Evolutionary conservation across 495 filamentous ascomycete species (phyloP).

Genomic region (Aspergillus kassunensis): DNA sequence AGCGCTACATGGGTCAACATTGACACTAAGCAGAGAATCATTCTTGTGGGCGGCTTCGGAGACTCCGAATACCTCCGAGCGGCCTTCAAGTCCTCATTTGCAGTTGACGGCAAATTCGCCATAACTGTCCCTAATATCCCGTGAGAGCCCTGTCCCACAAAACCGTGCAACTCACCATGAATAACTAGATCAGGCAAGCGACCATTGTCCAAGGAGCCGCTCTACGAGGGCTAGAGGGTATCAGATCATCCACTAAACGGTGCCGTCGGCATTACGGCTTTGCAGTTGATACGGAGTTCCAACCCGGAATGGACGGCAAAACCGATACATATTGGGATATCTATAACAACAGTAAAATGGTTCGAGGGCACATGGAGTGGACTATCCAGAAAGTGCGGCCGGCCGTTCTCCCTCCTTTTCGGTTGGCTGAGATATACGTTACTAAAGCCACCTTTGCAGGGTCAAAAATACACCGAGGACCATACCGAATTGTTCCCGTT

Average conservation of each 20-base stretch:
- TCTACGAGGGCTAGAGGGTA: conserved; percentile 5
- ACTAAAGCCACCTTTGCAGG: background rate
- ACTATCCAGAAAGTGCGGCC: background rate
- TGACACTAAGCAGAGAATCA: conserved; percentile 42
- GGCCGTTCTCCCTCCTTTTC: background rate
- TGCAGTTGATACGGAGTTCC: background rate
- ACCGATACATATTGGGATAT: background rate
- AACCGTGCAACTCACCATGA: background rate
- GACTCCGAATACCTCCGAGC: conserved; percentile 53
- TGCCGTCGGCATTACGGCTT: conserved; percentile 10
- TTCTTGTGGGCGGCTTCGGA: conserved; percentile 67
- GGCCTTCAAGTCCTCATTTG: conserved; percentile 32
- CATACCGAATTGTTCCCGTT: background rate
- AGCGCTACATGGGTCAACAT: too few species aligned
- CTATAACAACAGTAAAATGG: background rate
- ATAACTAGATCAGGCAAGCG: background rate
- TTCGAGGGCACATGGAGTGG: background rate
- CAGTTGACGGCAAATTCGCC: conserved; percentile 23
- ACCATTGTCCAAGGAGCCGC: conserved; percentile 10
- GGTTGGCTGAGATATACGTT: too few species aligned
- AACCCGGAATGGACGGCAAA: background rate
- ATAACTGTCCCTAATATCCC: conserved; percentile 7
- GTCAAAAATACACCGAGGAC: background rate
- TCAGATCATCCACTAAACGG: background rate
- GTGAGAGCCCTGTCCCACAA: background rate